A percentile compares a stretch with the other conserved stretches of the same genome.
phyloP scores from a whole-genome alignment of 257 asterid genomes.

The Nyctanthes arbortristis region DNA sequence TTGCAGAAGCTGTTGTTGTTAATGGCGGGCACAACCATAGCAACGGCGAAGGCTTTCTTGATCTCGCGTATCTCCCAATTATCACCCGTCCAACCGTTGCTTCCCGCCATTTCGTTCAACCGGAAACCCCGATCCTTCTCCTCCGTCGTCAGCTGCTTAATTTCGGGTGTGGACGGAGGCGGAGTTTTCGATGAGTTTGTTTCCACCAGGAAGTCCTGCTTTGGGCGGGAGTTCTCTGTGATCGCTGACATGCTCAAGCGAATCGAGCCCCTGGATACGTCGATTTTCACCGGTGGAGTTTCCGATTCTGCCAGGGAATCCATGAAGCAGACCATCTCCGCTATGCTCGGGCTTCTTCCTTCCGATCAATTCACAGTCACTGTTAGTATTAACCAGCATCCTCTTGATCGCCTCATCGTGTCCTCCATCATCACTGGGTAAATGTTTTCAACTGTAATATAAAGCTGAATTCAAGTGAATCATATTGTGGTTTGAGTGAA shows the following conservation, averaged over 20 bases:
- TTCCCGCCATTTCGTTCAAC: too few relatives aligned
- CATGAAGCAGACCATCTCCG: conserved; percentile 94
- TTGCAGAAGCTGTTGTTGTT: background rate
- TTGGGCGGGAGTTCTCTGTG: conserved; percentile 79
- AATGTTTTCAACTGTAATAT: background rate
- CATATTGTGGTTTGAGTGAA: conserved; percentile 9
- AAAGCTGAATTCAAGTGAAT: conserved; percentile 18
- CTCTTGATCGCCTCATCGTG: conserved; percentile 74
- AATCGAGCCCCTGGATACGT: conserved; percentile 82
- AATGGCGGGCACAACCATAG: conserved; percentile 68
- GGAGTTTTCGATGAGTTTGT: conserved; percentile 95
- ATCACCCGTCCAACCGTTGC: conserved; percentile 42
- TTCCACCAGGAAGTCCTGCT: conserved; percentile 73
- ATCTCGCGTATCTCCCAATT: conserved; percentile 58
- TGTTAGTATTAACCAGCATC: conserved; percentile 63
- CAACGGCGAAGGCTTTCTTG: conserved; percentile 53
- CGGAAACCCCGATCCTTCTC: too few relatives aligned
- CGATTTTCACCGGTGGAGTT: conserved; percentile 73
- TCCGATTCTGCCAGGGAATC: conserved; percentile 91
- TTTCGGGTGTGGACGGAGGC: conserved; percentile 92
- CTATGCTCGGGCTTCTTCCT: conserved; percentile 94
- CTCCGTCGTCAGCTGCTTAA: conserved; percentile 47
- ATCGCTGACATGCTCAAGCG: conserved; percentile 86
- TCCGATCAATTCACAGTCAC: conserved; percentile 83
- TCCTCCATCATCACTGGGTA: conserved; percentile 93